A percentile compares a stretch with the other conserved stretches of the same genome.
phyloP scores from a whole-genome alignment of 371 early-diverging fungal genomes.

The Rhizopus arrhizus region DNA sequence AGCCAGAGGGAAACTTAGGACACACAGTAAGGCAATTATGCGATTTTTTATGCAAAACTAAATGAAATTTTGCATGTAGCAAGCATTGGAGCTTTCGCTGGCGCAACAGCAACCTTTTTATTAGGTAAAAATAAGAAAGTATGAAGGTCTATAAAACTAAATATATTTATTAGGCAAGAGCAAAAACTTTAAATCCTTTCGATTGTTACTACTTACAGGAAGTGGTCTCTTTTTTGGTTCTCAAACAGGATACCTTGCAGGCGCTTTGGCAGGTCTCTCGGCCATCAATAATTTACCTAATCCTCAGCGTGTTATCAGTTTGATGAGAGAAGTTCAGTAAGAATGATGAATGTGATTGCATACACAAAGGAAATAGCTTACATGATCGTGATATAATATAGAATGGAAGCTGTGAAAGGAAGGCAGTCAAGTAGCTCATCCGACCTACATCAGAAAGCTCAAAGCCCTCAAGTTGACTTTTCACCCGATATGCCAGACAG shows the following conservation, averaged over 20 bases:
- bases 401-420: constrained; percentile 25
- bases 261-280: constrained; percentile 44
- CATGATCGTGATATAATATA: background rate
- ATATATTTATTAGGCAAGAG: constrained; percentile 22
- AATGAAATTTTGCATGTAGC: constrained; percentile 26
- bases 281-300: constrained; percentile 45
- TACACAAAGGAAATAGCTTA: background rate
- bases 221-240: constrained; percentile 51
- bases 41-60: background rate
- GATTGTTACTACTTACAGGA: constrained; percentile 35
- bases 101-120: constrained; percentile 35
- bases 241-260: constrained; percentile 52
- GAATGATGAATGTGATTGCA: constrained; percentile 5
- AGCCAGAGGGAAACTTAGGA: constrained; percentile 41
- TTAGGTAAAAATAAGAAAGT: constrained; percentile 22
- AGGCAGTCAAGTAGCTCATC: background rate
- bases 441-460: too few relatives aligned
- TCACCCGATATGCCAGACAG: constrained; percentile 11
- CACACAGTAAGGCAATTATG: constrained; percentile 33
- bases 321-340: constrained; percentile 51
- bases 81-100: constrained; percentile 41
- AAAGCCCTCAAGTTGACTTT: background rate
- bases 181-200: constrained; percentile 40
- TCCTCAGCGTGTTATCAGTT: constrained; percentile 42
- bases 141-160: background rate